Evolutionary conservation across 495 filamentous ascomycete genomes (phyloP).

Genomic region (Daldinia childiae): DNA sequence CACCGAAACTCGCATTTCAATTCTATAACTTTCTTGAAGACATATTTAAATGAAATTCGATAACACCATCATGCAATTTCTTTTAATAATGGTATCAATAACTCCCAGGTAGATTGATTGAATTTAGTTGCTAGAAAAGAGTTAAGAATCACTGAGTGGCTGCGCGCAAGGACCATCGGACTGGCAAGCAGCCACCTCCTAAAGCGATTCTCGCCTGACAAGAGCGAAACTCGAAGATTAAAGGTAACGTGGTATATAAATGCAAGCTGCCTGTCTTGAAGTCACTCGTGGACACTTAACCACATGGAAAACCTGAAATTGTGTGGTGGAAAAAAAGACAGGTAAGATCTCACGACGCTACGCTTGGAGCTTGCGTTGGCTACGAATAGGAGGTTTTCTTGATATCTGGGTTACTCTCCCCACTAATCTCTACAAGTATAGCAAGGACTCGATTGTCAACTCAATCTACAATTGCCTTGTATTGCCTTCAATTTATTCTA

Average conservation of each 20-base stretch:
- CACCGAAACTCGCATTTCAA: not conserved
- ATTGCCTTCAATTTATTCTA: no score
- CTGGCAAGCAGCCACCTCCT: not conserved
- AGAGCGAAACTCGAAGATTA: not conserved
- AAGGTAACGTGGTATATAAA: constrained; percentile 13
- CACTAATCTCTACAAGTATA: no score
- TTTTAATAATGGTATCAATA: not conserved
- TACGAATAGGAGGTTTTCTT: no score
- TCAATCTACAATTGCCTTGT: no score
- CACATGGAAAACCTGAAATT: not conserved
- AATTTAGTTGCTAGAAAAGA: not conserved
- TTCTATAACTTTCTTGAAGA: not conserved
- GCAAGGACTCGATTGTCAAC: no score
- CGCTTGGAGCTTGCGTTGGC: no score
- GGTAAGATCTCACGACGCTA: no score
- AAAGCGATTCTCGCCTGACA: constrained; percentile 6
- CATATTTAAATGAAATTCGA: not conserved
- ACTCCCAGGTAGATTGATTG: not conserved
- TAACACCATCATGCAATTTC: no score
- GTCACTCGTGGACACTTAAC: not conserved
- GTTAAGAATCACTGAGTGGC: not conserved
- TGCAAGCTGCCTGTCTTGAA: not conserved
- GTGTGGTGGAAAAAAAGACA: not conserved
- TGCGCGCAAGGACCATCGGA: not conserved
- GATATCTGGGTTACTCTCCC: no score